phyloP scores from a whole-genome alignment of 257 asterid species.

The Perilla frutescens region DNA sequence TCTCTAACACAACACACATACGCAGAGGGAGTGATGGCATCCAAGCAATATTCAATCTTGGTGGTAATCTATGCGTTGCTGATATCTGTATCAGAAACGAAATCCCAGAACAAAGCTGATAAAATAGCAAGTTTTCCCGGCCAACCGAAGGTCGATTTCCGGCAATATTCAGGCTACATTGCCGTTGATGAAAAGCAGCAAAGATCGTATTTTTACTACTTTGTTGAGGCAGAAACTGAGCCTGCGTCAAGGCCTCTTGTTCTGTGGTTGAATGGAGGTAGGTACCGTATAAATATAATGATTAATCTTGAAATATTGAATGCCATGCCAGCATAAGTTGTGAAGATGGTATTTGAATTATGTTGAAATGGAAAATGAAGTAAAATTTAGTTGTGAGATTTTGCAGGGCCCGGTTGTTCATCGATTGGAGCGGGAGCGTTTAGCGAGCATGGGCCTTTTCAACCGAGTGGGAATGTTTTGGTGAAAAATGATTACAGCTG shows the following conservation, averaged over 20 bases:
- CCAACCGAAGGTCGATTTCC: constrained; percentile 53
- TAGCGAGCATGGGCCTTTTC: constrained; percentile 64
- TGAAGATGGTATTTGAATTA: too few species aligned
- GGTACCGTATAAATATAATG: too few species aligned
- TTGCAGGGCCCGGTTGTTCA: constrained; percentile 70
- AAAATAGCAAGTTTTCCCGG: constrained; percentile 53
- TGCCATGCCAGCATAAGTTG: too few species aligned
- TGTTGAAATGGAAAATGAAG: too few species aligned
- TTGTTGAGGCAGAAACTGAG: constrained; percentile 63
- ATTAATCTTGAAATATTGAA: too few species aligned
- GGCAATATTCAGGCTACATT: constrained; percentile 57
- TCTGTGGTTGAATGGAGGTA: constrained; percentile 81
- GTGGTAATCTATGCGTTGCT: constrained; percentile 29
- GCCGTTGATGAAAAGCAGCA: constrained; percentile 47
- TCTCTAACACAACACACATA: neutral
- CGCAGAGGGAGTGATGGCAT: constrained; percentile 30
- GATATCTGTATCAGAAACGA: constrained; percentile 17
- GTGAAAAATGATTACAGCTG: constrained; percentile 60
- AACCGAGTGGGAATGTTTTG: constrained; percentile 53
- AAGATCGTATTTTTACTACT: constrained; percentile 64
- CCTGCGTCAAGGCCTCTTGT: constrained; percentile 72
- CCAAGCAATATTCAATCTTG: constrained; percentile 35
- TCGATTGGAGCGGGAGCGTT: constrained; percentile 76
- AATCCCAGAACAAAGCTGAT: constrained; percentile 38
- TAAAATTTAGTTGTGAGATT: too few species aligned